Conservation (phyloP, 2,329 filamentous ascomycete species). For the Blastomyces gilchristii region DNA sequence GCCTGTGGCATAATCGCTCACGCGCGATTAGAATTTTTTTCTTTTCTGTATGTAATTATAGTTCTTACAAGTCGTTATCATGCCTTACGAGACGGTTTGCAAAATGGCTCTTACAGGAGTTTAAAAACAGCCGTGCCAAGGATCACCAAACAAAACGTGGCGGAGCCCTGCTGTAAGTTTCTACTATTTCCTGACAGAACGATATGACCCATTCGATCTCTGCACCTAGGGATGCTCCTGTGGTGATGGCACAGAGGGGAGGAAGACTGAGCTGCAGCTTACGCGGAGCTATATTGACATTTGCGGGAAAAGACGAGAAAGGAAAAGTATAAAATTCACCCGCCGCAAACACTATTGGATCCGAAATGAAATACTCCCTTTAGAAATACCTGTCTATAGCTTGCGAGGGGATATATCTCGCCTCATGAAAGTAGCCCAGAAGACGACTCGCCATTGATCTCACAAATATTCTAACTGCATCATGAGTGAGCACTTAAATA, state of each 20-base stretch:
- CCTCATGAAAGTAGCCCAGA: not conserved
- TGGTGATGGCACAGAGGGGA: not conserved
- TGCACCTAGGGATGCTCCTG: not conserved
- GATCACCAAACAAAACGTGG: not conserved
- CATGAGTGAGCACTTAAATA: conserved; percentile 1
- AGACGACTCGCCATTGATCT: not conserved
- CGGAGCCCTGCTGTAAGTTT: not conserved
- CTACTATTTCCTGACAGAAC: not conserved
- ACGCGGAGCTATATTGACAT: not conserved
- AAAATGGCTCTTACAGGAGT: not conserved
- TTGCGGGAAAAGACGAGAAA: not conserved
- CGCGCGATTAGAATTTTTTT: not conserved
- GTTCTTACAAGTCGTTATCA: not conserved
- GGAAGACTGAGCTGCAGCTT: not conserved
- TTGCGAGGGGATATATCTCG: not conserved
- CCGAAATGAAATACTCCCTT: not conserved
- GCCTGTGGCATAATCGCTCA: not conserved
- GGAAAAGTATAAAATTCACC: not conserved
- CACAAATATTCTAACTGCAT: not conserved
- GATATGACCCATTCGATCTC: not conserved
- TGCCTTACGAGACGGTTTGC: not conserved
- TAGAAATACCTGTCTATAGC: not conserved
- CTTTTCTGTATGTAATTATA: not conserved
- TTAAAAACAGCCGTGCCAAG: not conserved
- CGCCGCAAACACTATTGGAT: not conserved